A percentile compares a stretch with the other conserved stretches of the same genome.
Evolutionary conservation across 2,329 filamentous ascomycete species (phyloP).

Genomic region (Aspergillus bombycis): DNA sequence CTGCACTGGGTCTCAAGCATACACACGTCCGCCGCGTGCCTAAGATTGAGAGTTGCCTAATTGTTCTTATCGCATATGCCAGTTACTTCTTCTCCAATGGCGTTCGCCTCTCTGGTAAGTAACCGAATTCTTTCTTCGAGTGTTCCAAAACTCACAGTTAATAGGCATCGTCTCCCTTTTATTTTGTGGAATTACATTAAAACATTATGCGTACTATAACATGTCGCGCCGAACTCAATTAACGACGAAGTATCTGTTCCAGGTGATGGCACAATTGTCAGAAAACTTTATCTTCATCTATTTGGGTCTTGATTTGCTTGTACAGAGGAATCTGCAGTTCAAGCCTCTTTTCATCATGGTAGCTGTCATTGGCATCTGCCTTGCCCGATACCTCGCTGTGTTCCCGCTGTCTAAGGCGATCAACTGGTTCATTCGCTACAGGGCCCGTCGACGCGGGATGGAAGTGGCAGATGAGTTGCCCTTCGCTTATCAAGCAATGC

Average conservation of each 20-base stretch:
- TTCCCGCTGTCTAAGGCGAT: conserved; percentile 89
- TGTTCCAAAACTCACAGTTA: conserved; percentile 15
- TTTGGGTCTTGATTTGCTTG: conserved; percentile 90
- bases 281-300: conserved; percentile 99
- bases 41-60: conserved; percentile 94
- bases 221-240: conserved; percentile 98
- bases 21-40: conserved; percentile 90
- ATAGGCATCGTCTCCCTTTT: conserved; percentile 93
- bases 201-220: conserved; percentile 99
- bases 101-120: conserved; percentile 88
- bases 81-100: conserved; percentile 98
- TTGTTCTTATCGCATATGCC: conserved; percentile 91
- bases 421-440: conserved; percentile 90
- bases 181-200: conserved; percentile 97
- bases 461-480: conserved; percentile 86
- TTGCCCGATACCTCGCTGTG: conserved; percentile 88
- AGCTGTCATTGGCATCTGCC: conserved; percentile 87
- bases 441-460: conserved; percentile 73
- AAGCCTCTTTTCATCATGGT: conserved; percentile 95
- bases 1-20: conserved; percentile 88
- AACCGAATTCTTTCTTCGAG: background rate
- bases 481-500: conserved; percentile 96
- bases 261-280: conserved; percentile 88
- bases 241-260: conserved; percentile 97
- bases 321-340: conserved; percentile 83